These are phyloP conservation scores for Oryza glumipatula DNA, from an alignment of 176 grass and related monocot genomes.

Conservation along the genomic window DNA sequence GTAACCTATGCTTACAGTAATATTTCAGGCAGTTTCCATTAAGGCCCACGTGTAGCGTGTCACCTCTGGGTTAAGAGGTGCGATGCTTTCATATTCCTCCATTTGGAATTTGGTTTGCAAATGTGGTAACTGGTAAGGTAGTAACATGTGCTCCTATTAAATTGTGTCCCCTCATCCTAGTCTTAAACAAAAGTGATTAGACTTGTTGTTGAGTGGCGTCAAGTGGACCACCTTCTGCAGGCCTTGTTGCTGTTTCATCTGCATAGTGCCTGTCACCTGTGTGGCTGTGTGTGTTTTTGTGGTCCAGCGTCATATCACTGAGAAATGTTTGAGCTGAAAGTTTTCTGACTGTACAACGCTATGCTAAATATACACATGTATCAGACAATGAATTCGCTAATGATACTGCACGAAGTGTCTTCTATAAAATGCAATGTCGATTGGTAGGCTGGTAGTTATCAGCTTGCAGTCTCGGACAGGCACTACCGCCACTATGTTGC, in stretches of 20 bases:
- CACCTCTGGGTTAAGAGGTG: slow-evolving; percentile 11
- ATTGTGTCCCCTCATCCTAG: slow-evolving; percentile 23
- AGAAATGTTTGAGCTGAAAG: slow-evolving; percentile 38
- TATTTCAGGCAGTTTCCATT: slow-evolving; percentile 27
- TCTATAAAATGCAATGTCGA: slow-evolving; percentile 8
- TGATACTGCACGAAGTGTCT: not conserved
- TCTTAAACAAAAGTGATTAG: slow-evolving; percentile 44
- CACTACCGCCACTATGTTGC: slow-evolving; percentile 29
- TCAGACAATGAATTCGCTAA: slow-evolving; percentile 30
- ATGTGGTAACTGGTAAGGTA: slow-evolving; percentile 29
- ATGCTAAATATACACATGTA: not conserved
- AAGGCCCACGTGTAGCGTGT: slow-evolving; percentile 8
- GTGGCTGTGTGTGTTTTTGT: slow-evolving; percentile 27
- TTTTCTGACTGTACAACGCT: slow-evolving; percentile 14
- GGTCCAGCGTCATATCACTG: slow-evolving; percentile 23
- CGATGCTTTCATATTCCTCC: slow-evolving; percentile 34
- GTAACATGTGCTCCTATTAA: slow-evolving; percentile 37
- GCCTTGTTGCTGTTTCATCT: slow-evolving; percentile 13
- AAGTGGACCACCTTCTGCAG: slow-evolving; percentile 32
- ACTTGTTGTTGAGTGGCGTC: slow-evolving; percentile 27
- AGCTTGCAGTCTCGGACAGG: slow-evolving; percentile 9
- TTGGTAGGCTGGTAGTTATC: not conserved
- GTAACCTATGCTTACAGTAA: slow-evolving; percentile 15
- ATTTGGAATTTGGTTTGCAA: slow-evolving; percentile 35
- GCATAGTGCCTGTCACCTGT: slow-evolving; percentile 15